Evolutionary conservation across 306 rosid species (phyloP).

Genomic region (Dalbergia oliveri): DNA sequence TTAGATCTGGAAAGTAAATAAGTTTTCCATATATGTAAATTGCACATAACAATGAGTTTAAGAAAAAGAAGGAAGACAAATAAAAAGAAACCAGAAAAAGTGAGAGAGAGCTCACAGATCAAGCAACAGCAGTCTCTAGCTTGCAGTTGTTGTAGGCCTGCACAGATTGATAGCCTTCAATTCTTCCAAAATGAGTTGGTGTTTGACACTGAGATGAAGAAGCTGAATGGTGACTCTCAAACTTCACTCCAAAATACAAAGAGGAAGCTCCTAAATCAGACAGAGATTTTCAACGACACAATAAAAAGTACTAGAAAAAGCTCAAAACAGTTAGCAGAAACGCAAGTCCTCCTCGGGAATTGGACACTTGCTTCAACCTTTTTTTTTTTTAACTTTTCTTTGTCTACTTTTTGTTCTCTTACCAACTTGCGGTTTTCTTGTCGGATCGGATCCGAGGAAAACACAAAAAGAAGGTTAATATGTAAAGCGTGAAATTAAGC

Average conservation of each 20-base stretch:
- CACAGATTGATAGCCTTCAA: too few species aligned
- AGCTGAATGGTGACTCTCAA: constrained; percentile 43
- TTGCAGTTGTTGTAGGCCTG: too few species aligned
- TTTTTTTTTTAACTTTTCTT: constrained; percentile 28
- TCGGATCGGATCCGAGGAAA: constrained; percentile 65
- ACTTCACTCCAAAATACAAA: not conserved
- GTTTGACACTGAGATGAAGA: not conserved
- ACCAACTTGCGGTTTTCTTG: constrained; percentile 28
- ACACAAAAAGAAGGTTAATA: not conserved
- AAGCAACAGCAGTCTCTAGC: not conserved
- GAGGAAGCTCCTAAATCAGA: not conserved
- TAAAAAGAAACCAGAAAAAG: not conserved
- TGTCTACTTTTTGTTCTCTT: not conserved
- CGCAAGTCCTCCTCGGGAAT: too few species aligned
- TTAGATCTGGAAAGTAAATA: constrained; percentile 30
- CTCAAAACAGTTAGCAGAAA: too few species aligned
- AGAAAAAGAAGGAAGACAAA: not conserved
- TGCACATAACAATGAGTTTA: not conserved
- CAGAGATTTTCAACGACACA: not conserved
- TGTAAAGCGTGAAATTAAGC: not conserved
- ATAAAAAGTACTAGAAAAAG: not conserved
- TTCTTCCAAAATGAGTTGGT: not conserved
- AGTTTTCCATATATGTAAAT: not conserved
- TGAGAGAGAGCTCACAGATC: not conserved
- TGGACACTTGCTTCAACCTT: not conserved